These are phyloP conservation scores for Aquilaria agallochum DNA, from an alignment of 441 rosid genomes.

Conservation along the genomic window DNA sequence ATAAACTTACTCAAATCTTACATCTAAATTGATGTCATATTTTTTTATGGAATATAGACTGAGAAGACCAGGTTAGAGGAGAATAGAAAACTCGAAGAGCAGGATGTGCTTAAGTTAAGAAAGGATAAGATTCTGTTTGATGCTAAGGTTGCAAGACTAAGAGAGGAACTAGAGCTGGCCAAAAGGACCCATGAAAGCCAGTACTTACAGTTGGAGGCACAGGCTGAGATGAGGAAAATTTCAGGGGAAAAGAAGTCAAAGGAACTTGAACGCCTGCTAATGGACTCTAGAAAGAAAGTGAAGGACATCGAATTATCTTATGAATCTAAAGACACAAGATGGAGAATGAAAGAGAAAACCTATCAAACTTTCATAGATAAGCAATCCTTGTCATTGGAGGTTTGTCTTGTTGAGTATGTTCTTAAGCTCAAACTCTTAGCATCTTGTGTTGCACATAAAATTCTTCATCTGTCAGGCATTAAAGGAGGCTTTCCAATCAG, in stretches of 20 bases:
- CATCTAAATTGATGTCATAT: no score
- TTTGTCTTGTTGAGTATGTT: constrained; percentile 23
- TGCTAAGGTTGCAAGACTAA: constrained; percentile 55
- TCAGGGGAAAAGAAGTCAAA: constrained; percentile 54
- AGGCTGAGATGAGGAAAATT: constrained; percentile 38
- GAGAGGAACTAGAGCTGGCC: constrained; percentile 50
- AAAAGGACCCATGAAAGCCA: constrained; percentile 47
- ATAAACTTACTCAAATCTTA: no score
- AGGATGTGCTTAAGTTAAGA: constrained; percentile 43
- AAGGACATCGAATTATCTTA: constrained; percentile 66
- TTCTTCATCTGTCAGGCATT: constrained; percentile 48
- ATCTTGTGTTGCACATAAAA: constrained; percentile 14
- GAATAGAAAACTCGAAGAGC: constrained; percentile 63
- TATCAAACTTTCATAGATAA: constrained; percentile 44
- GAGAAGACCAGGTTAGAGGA: constrained; percentile 74
- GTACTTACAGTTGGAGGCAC: constrained; percentile 52
- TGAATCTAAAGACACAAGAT: constrained; percentile 49
- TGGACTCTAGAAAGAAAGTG: constrained; percentile 56
- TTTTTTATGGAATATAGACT: constrained; percentile 40
- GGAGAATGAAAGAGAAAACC: constrained; percentile 58
- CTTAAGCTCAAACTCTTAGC: constrained; percentile 9
- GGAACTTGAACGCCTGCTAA: constrained; percentile 51
- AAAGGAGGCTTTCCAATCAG: constrained; percentile 51
- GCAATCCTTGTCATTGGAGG: constrained; percentile 64
- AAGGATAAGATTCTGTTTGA: constrained; percentile 53